phyloP scores from a whole-genome alignment of 495 filamentous ascomycete genomes.

The Penicillium robsamsonii region DNA sequence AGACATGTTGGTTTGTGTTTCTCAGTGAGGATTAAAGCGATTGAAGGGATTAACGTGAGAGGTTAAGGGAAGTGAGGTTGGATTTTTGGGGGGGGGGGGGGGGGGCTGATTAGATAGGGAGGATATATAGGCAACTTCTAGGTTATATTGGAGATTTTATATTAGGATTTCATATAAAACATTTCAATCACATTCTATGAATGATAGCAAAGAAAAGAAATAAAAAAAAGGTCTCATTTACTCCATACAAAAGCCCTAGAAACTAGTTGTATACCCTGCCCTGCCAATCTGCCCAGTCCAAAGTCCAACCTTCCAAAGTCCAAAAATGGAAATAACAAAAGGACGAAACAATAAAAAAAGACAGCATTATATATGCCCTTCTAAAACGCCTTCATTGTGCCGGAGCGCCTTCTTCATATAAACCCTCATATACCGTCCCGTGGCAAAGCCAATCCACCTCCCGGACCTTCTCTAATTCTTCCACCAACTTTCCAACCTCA shows the following conservation, averaged over 20 bases:
- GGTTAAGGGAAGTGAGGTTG: background rate
- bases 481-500: conserved; percentile 77
- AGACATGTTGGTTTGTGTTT: conserved; percentile 7
- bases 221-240: background rate
- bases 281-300: conserved; percentile 9
- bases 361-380: background rate
- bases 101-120: conserved; percentile 12
- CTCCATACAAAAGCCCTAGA: background rate
- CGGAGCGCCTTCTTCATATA: conserved; percentile 43
- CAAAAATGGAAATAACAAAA: background rate
- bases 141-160: background rate
- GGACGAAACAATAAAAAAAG: background rate
- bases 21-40: background rate
- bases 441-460: conserved; percentile 79
- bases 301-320: background rate
- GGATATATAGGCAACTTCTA: background rate
- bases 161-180: background rate
- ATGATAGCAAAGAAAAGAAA: no score
- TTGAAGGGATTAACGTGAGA: background rate
- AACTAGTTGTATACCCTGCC: background rate
- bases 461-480: conserved; percentile 70
- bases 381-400: conserved; percentile 16
- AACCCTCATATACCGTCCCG: conserved; percentile 72
- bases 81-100: conserved; percentile 6
- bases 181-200: background rate